Conservation (phyloP, 2,329 filamentous ascomycete species). For the Hypoxylon rubiginosum region DNA sequence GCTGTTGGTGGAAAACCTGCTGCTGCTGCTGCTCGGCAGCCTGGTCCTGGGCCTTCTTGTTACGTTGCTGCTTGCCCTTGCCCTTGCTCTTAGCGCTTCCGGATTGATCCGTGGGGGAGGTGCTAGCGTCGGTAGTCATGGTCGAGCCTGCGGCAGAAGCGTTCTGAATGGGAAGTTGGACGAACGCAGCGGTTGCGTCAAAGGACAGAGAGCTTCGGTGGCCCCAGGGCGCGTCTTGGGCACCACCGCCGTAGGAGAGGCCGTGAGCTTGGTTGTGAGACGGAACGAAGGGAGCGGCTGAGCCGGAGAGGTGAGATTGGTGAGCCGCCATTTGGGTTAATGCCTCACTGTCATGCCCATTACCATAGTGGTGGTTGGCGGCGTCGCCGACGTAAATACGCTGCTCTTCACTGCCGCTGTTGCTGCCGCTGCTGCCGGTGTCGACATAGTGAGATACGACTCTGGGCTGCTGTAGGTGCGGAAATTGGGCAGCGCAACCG, state of each 20-base stretch:
- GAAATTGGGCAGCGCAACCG: conserved; percentile 56
- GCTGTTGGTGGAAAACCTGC: neutral
- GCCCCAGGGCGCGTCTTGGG: neutral
- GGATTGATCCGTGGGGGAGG: no score
- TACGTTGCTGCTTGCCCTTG: conserved; percentile 3
- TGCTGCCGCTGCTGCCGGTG: neutral
- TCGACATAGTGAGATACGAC: conserved; percentile 38
- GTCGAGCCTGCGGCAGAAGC: no score
- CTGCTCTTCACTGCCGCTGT: no score
- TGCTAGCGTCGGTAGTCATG: no score
- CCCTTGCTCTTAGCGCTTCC: neutral
- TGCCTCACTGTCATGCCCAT: neutral
- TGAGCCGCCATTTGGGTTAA: neutral
- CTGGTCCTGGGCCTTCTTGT: neutral
- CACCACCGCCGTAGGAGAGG: neutral
- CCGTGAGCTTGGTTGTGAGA: neutral
- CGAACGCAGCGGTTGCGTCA: neutral
- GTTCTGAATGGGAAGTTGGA: no score
- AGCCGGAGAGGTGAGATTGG: neutral
- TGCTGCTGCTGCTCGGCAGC: neutral
- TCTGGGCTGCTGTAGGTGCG: conserved; percentile 53
- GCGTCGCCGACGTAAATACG: no score
- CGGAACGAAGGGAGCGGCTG: neutral
- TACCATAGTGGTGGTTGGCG: neutral
- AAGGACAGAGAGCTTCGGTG: neutral